phyloP scores from a whole-genome alignment of 2,329 filamentous ascomycete species.

The Aspergillus viridinutans region DNA sequence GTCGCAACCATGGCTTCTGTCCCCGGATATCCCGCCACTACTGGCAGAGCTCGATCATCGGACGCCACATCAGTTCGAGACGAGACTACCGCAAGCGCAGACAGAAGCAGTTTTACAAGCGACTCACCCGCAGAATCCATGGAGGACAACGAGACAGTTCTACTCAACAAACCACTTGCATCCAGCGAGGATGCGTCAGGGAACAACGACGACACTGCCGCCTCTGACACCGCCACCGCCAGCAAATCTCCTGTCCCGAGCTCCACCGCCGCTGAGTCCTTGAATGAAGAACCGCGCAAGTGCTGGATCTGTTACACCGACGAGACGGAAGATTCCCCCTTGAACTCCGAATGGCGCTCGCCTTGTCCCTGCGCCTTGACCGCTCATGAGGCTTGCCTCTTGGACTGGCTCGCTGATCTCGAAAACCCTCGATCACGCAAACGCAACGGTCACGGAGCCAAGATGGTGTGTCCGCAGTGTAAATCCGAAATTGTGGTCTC shows the following conservation, averaged over 20 bases:
- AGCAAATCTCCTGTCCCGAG: constrained; percentile 13
- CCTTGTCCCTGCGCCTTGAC: constrained; percentile 88
- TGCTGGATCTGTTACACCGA: constrained; percentile 70
- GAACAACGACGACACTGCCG: constrained; percentile 11
- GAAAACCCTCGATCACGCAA: constrained; percentile 58
- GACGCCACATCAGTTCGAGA: constrained; percentile 21
- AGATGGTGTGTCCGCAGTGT: constrained; percentile 83
- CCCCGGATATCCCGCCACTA: constrained; percentile 26
- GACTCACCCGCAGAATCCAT: constrained; percentile 11
- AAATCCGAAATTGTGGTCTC: constrained; percentile 74
- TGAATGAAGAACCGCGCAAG: constrained; percentile 43
- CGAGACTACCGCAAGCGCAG: constrained; percentile 5
- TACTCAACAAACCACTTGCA: constrained; percentile 22
- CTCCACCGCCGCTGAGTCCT: constrained; percentile 9
- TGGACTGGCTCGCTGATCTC: constrained; percentile 90
- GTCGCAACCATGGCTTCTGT: constrained; percentile 31
- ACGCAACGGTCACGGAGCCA: constrained; percentile 49
- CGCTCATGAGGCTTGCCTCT: constrained; percentile 82
- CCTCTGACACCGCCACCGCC: background rate
- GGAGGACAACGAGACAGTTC: constrained; percentile 29
- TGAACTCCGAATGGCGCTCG: constrained; percentile 69
- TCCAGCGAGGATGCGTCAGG: constrained; percentile 9
- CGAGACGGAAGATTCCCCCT: constrained; percentile 58
- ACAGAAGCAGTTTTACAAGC: constrained; percentile 1
- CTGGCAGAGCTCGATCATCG: constrained; percentile 22